These are phyloP conservation scores for Trichoderma arundinaceum DNA, from an alignment of 2,329 filamentous ascomycete genomes.

Conservation along the genomic window DNA sequence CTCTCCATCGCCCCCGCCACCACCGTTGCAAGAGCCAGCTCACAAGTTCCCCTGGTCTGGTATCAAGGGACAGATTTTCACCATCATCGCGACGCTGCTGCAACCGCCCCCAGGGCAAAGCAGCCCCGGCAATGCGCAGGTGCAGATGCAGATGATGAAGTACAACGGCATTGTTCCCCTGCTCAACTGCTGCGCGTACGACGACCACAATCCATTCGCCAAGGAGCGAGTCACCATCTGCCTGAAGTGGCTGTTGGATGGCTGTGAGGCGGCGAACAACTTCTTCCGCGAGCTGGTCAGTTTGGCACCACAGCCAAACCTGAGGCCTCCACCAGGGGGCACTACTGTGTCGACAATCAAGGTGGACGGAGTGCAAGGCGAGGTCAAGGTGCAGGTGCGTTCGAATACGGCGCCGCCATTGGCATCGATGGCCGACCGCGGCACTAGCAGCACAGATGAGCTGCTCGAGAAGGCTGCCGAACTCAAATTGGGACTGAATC, in stretches of 20 bases:
- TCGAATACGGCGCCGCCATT: slow-evolving; percentile 40
- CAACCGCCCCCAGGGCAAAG: slow-evolving; percentile 74
- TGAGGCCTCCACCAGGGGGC: slow-evolving; percentile 45
- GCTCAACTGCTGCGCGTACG: slow-evolving; percentile 86
- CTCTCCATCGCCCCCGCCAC: slow-evolving; percentile 48
- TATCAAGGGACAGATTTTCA: slow-evolving; percentile 89
- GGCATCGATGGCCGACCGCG: slow-evolving; percentile 25
- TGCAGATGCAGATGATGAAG: slow-evolving; percentile 85
- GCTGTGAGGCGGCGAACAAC: slow-evolving; percentile 73
- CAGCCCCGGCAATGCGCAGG: slow-evolving; percentile 70
- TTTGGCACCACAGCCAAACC: slow-evolving; percentile 49
- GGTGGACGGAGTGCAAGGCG: slow-evolving; percentile 61
- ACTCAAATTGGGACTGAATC: slow-evolving; percentile 46
- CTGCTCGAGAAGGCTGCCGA: slow-evolving; percentile 53
- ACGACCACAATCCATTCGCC: slow-evolving; percentile 92
- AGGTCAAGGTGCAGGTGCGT: slow-evolving; percentile 61
- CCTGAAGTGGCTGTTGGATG: slow-evolving; percentile 81
- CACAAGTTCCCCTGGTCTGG: slow-evolving; percentile 71
- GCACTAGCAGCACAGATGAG: slow-evolving; percentile 42
- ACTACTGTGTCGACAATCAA: slow-evolving; percentile 53
- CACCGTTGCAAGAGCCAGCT: slow-evolving; percentile 64
- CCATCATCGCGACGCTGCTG: slow-evolving; percentile 85
- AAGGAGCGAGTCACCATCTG: slow-evolving; percentile 89
- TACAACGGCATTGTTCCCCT: slow-evolving; percentile 87
- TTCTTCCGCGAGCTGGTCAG: slow-evolving; percentile 70